A percentile compares a stretch with the other conserved stretches of the same genome.
phyloP scores from a whole-genome alignment of 2,329 filamentous ascomycete species.

The Cryphonectria carpinicola region DNA sequence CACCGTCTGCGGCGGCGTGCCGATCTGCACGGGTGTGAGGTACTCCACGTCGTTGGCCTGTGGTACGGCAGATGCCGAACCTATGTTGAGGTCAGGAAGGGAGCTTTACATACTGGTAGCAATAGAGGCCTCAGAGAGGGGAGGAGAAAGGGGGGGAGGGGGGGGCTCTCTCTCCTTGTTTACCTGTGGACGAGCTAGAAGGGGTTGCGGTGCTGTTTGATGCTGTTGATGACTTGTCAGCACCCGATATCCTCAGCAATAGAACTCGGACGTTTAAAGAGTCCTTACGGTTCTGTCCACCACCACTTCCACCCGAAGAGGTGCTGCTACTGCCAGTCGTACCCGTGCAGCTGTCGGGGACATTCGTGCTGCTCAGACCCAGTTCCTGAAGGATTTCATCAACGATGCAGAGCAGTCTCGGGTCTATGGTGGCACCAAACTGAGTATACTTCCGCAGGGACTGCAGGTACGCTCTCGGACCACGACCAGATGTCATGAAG shows the following conservation, averaged over 20 bases:
- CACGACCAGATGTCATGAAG: constrained; percentile 40
- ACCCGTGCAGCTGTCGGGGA: not conserved
- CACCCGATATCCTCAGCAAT: not conserved
- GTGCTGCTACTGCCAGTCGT: constrained; percentile 12
- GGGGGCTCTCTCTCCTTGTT: not conserved
- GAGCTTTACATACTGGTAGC: not conserved
- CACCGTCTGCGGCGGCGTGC: constrained; percentile 54
- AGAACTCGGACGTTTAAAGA: not conserved
- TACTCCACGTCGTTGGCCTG: constrained; percentile 55
- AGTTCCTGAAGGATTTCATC: constrained; percentile 40
- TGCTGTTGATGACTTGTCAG: not conserved
- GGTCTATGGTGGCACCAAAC: constrained; percentile 41
- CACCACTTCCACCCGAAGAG: not conserved
- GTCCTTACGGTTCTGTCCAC: constrained; percentile 7
- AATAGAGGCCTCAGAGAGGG: not conserved
- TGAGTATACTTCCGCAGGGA: constrained; percentile 45
- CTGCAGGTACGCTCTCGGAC: constrained; percentile 39
- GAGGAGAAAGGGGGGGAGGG: not conserved
- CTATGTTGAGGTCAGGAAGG: constrained; percentile 32
- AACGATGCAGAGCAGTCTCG: constrained; percentile 40
- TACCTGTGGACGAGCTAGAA: not conserved
- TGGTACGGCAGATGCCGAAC: constrained; percentile 48
- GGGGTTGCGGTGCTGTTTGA: not conserved
- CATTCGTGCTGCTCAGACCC: constrained; percentile 31
- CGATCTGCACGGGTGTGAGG: constrained; percentile 63